Evolutionary conservation across 2,329 filamentous ascomycete genomes (phyloP).

Genomic region (Acephala macrosclerotiorum): DNA sequence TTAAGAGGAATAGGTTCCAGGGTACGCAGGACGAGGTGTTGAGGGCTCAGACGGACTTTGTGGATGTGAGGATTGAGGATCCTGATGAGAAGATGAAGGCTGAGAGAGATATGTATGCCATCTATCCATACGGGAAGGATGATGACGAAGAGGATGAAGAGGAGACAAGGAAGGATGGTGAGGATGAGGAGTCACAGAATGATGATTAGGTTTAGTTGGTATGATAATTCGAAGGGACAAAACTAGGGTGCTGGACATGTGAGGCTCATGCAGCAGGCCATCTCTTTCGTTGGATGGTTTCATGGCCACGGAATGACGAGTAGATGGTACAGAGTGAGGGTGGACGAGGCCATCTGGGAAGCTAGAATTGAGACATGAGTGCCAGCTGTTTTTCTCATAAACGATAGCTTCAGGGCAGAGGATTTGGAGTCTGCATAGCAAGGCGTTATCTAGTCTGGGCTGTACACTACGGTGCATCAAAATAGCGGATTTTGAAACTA

Average conservation of each 20-base stretch:
- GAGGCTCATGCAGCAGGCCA: neutral
- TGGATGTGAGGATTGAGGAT: slow-evolving; percentile 63
- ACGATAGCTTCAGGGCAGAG: neutral
- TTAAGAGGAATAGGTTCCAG: slow-evolving; percentile 40
- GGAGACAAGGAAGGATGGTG: slow-evolving; percentile 23
- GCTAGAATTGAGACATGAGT: neutral
- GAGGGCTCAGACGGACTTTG: slow-evolving; percentile 49
- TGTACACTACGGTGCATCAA: neutral
- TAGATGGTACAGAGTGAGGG: neutral
- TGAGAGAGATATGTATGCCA: slow-evolving; percentile 60
- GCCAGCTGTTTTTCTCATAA: neutral
- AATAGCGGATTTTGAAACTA: neutral
- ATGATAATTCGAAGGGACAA: too few species aligned
- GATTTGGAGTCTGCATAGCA: slow-evolving; percentile 1
- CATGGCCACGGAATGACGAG: neutral
- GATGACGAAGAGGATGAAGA: slow-evolving; percentile 34
- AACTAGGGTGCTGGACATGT: too few species aligned
- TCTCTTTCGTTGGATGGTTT: neutral
- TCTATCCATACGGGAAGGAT: slow-evolving; percentile 36
- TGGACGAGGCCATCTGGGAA: neutral
- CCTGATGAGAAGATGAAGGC: slow-evolving; percentile 60
- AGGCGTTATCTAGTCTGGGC: slow-evolving; percentile 3
- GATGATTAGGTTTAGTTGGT: neutral
- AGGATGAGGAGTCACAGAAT: slow-evolving; percentile 15
- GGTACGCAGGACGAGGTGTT: slow-evolving; percentile 51